phyloP scores from a whole-genome alignment of 140 eudicot species.

The Bidens hawaiensis region DNA sequence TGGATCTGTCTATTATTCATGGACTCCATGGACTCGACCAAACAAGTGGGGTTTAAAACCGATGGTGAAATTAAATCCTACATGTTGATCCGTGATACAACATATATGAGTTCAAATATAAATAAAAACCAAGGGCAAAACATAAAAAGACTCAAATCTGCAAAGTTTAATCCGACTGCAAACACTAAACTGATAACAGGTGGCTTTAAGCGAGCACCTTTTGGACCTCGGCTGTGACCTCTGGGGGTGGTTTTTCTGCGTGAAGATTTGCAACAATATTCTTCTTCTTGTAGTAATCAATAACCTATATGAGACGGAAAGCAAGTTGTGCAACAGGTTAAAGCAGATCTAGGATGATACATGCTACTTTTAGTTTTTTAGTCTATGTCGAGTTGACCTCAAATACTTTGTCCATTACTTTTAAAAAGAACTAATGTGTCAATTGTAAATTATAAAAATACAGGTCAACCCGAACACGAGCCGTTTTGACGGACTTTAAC shows the following conservation, averaged over 20 bases:
- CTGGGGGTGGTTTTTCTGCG: slow-evolving; percentile 76
- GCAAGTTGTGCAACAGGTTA: not conserved
- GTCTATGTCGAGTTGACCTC: not conserved
- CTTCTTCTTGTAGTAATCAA: slow-evolving; percentile 73
- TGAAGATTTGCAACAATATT: slow-evolving; percentile 63
- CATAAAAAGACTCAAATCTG: slow-evolving; percentile 10
- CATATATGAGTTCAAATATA: slow-evolving; percentile 21
- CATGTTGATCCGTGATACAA: slow-evolving; percentile 28
- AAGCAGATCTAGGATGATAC: not conserved
- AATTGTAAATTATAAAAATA: not conserved
- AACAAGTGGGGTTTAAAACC: not conserved
- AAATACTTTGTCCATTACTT: not conserved
- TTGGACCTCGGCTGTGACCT: slow-evolving; percentile 57
- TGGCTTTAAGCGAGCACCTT: slow-evolving; percentile 58
- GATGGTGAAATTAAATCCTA: slow-evolving; percentile 20
- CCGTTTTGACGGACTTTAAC: too few species aligned
- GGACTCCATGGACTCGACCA: slow-evolving; percentile 10
- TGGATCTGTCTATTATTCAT: slow-evolving; percentile 13
- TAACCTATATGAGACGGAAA: slow-evolving; percentile 63
- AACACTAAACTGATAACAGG: not conserved
- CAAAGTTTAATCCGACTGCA: slow-evolving; percentile 14
- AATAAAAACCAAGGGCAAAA: not conserved
- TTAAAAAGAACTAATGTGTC: not conserved
- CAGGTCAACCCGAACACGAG: too few species aligned
- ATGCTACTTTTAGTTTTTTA: not conserved